A percentile compares a stretch with the other conserved stretches of the same genome.
Conservation (phyloP, 192 early-diverging fungal species). For the Coemansia sp. region DNA sequence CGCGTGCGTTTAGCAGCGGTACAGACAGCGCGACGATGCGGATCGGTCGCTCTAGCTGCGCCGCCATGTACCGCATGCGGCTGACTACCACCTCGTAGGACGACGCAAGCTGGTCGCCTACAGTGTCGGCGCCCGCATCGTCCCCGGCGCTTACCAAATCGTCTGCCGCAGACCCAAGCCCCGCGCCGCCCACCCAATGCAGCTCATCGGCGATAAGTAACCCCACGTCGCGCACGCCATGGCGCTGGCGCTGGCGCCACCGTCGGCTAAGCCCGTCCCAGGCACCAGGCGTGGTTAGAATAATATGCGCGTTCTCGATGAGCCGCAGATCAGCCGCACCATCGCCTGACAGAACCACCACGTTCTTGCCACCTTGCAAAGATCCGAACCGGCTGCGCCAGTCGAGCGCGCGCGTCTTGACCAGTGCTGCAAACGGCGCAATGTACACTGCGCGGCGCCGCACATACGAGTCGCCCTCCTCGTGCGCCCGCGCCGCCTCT, state of each 20-base stretch:
- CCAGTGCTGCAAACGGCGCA: conserved; percentile 84
- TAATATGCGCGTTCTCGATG: conserved; percentile 87
- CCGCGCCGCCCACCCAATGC: conserved; percentile 88
- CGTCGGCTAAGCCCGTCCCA: conserved; percentile 95
- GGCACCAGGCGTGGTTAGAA: conserved; percentile 82
- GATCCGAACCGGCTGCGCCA: conserved; percentile 82
- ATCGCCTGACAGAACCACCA: conserved; percentile 90
- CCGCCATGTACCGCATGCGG: conserved; percentile 89
- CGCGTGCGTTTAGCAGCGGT: conserved; percentile 94
- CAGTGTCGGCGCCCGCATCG: conserved; percentile 67
- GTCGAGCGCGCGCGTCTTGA: conserved; percentile 69
- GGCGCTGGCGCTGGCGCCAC: conserved; percentile 95
- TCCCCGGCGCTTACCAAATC: conserved; percentile 77
- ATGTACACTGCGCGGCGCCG: conserved; percentile 81
- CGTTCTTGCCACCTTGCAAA: conserved; percentile 82
- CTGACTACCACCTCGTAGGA: conserved; percentile 92
- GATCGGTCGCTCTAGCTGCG: conserved; percentile 73
- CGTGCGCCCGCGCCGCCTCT: conserved; percentile 26
- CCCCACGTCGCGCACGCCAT: conserved; percentile 85
- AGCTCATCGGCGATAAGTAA: conserved; percentile 93
- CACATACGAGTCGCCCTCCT: conserved; percentile 31
- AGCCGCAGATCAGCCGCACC: conserved; percentile 82
- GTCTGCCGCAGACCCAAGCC: conserved; percentile 64
- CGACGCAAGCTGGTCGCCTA: conserved; percentile 64
- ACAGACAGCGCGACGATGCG: conserved; percentile 91